These are phyloP conservation scores for Trametes hirsuta DNA, from an alignment of 1,284 basidiomycete genomes.

Conservation along the genomic window DNA sequence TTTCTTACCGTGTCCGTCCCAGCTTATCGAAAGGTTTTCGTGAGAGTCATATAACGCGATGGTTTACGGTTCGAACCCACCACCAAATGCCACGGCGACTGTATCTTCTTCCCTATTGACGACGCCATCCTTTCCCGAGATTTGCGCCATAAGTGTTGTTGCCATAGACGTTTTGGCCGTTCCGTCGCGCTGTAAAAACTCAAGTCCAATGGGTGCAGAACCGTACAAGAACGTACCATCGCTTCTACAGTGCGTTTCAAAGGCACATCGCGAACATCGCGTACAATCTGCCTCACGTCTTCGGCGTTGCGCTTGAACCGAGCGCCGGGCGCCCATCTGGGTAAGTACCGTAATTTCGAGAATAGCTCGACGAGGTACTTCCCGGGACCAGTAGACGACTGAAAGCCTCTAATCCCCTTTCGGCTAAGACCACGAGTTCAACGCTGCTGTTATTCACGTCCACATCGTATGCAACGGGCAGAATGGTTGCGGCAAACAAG, in stretches of 20 bases:
- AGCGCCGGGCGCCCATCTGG: slow-evolving; percentile 8
- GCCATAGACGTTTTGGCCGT: neutral
- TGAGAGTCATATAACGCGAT: neutral
- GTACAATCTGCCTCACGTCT: neutral
- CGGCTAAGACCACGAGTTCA: slow-evolving; percentile 3
- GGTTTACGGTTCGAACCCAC: neutral
- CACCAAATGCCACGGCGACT: neutral
- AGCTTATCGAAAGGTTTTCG: neutral
- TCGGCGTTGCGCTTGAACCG: slow-evolving; percentile 10
- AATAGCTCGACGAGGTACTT: slow-evolving; percentile 12
- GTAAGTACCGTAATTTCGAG: slow-evolving; percentile 7
- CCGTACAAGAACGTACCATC: slow-evolving; percentile 4
- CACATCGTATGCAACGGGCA: slow-evolving; percentile 37
- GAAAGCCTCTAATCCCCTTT: slow-evolving; percentile 5
- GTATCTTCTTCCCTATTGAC: neutral
- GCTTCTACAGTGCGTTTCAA: slow-evolving; percentile 3
- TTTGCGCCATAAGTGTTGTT: neutral
- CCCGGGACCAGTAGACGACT: neutral
- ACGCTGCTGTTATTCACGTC: slow-evolving; percentile 25
- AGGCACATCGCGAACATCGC: slow-evolving; percentile 3
- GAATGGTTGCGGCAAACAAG: neutral
- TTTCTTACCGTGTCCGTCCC: neutral
- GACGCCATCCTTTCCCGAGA: neutral
- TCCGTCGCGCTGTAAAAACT: neutral
- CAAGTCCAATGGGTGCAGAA: too few species aligned